Conservation (phyloP, 2,329 filamentous ascomycete genomes). For the Talaromyces sp. region DNA sequence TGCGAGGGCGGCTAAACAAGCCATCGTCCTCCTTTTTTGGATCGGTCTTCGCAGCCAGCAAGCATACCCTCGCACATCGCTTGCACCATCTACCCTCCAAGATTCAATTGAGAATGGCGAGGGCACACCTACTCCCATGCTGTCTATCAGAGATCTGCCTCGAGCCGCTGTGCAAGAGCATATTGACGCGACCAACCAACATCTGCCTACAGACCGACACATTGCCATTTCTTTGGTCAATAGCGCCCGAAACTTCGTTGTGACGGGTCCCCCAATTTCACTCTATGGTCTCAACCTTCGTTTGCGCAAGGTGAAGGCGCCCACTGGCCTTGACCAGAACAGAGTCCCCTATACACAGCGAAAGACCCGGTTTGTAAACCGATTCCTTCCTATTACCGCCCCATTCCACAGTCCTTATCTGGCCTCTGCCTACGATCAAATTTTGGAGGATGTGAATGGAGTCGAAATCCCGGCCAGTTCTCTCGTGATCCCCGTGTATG, state of each 20-base stretch:
- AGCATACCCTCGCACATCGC: slow-evolving; percentile 89
- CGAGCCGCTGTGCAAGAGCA: slow-evolving; percentile 87
- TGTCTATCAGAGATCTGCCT: slow-evolving; percentile 91
- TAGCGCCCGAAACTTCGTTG: slow-evolving; percentile 93
- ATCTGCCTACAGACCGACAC: slow-evolving; percentile 85
- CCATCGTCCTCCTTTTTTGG: slow-evolving; percentile 95
- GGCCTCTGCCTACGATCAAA: slow-evolving; percentile 70
- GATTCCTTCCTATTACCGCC: slow-evolving; percentile 94
- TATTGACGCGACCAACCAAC: slow-evolving; percentile 94
- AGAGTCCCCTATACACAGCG: slow-evolving; percentile 90
- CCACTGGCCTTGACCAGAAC: slow-evolving; percentile 94
- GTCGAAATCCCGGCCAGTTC: slow-evolving; percentile 67
- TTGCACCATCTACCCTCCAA: slow-evolving; percentile 83
- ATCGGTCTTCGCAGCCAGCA: slow-evolving; percentile 96
- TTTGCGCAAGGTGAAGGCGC: slow-evolving; percentile 92
- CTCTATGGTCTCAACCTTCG: slow-evolving; percentile 94
- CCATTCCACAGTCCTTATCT: slow-evolving; percentile 98
- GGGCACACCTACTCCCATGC: slow-evolving; percentile 93
- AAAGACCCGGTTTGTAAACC: slow-evolving; percentile 93
- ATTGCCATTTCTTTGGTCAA: slow-evolving; percentile 95
- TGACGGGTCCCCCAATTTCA: slow-evolving; percentile 92
- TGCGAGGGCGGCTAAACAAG: slow-evolving; percentile 69
- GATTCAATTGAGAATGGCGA: slow-evolving; percentile 93
- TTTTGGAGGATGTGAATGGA: slow-evolving; percentile 81
- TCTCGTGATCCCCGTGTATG: slow-evolving; percentile 78